Evolutionary conservation across 2,329 filamentous ascomycete genomes (phyloP).

Genomic region (Penicillium hordei): DNA sequence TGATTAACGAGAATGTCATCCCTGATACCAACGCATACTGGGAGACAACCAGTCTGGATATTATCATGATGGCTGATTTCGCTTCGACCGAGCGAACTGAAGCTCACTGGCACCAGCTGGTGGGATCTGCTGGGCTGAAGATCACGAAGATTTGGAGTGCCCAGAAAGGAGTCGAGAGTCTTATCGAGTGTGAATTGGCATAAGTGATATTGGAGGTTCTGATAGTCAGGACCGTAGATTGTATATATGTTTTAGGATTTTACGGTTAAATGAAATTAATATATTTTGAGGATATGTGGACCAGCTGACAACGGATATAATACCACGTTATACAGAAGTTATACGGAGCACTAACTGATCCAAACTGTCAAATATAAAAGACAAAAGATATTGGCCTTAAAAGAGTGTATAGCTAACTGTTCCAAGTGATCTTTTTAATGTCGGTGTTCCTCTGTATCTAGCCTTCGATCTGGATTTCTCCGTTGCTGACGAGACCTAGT

Average conservation of each 20-base stretch:
- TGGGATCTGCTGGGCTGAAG: constrained; percentile 37
- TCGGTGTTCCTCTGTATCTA: no score
- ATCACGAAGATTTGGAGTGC: constrained; percentile 37
- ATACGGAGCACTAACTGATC: no score
- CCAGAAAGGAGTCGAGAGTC: constrained; percentile 22
- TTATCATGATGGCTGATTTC: constrained; percentile 46
- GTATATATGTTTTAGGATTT: no score
- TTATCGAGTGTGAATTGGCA: constrained; percentile 28
- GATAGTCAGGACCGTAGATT: background rate
- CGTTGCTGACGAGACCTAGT: no score
- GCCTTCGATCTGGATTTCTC: no score
- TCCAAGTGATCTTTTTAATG: no score
- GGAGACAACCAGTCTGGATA: constrained; percentile 39
- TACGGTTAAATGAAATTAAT: no score
- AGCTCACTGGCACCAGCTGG: constrained; percentile 38
- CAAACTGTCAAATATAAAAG: background rate
- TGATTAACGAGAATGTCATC: constrained; percentile 48
- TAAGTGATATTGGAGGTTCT: background rate
- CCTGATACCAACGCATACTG: constrained; percentile 37
- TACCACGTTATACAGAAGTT: no score
- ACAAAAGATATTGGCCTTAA: background rate
- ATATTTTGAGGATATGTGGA: background rate
- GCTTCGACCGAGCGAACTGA: constrained; percentile 43
- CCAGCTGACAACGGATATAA: background rate
- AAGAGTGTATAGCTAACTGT: background rate